phyloP scores from a whole-genome alignment of 352 stramenopile genomes.

The Pythium brassicae region DNA sequence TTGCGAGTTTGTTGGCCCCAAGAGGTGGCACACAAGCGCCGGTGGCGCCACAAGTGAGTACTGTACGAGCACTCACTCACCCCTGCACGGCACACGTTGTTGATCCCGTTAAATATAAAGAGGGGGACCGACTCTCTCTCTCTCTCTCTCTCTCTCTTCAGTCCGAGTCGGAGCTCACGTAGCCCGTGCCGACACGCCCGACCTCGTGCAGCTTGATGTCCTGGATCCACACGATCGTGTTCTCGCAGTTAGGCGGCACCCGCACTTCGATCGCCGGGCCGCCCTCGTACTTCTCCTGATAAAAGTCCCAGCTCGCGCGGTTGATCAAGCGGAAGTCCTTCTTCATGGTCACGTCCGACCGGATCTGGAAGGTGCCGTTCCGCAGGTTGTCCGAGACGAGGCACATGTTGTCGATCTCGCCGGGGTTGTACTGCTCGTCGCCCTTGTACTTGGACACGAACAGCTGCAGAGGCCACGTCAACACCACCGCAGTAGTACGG shows the following conservation, averaged over 20 bases:
- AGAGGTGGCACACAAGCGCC: no score
- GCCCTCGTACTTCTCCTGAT: constrained; percentile 64
- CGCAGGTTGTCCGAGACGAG: constrained; percentile 65
- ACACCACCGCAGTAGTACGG: background rate
- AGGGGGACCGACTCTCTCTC: no score
- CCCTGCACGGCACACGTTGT: background rate
- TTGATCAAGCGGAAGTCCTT: constrained; percentile 80
- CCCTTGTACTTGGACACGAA: constrained; percentile 76
- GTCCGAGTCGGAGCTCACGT: constrained; percentile 47
- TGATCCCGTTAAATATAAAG: no score
- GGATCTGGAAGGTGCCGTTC: constrained; percentile 68
- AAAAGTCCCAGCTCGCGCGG: constrained; percentile 74
- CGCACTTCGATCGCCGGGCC: constrained; percentile 64
- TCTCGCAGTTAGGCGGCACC: constrained; percentile 50
- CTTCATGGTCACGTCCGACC: constrained; percentile 50
- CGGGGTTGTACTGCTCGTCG: constrained; percentile 45
- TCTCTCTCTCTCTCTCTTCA: background rate
- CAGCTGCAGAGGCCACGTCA: constrained; percentile 13
- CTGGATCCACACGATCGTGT: constrained; percentile 46
- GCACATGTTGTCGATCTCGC: constrained; percentile 69
- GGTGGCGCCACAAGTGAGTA: no score
- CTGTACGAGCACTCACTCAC: no score
- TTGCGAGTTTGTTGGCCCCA: no score
- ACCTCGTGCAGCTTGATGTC: constrained; percentile 46
- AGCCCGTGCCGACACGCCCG: constrained; percentile 57